Evolutionary conservation across 192 early-diverging fungal genomes (phyloP).

Genomic region (Gamsiella multidivaricata): DNA sequence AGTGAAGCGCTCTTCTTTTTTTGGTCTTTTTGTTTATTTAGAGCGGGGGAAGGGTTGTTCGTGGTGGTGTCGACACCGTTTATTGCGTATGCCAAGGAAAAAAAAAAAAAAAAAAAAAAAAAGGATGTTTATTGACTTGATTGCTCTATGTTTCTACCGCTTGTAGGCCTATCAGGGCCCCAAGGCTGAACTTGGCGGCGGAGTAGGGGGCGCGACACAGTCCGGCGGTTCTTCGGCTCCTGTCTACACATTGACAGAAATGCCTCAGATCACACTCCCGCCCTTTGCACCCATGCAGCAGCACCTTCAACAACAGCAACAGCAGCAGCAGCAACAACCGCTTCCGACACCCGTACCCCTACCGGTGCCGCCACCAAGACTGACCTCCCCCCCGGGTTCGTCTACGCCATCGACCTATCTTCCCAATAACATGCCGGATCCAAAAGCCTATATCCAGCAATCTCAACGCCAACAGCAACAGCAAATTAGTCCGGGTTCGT

Average conservation of each 20-base stretch:
- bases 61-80: too few relatives aligned
- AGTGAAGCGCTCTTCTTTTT: too few relatives aligned
- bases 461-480: too few relatives aligned
- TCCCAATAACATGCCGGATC: slow-evolving; percentile 44
- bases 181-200: too few relatives aligned
- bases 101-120: too few relatives aligned
- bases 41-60: too few relatives aligned
- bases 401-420: not conserved
- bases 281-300: slow-evolving; percentile 52
- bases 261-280: slow-evolving; percentile 45
- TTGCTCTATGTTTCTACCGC: too few relatives aligned
- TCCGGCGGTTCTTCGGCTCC: not conserved
- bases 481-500: too few relatives aligned
- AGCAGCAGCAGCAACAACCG: slow-evolving; percentile 6
- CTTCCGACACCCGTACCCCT: slow-evolving; percentile 23
- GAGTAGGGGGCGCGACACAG: too few relatives aligned
- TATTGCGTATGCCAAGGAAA: too few relatives aligned
- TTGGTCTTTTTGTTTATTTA: not conserved
- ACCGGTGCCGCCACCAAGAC: slow-evolving; percentile 3
- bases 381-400: not conserved
- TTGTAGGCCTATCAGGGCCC: slow-evolving; percentile 35
- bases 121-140: too few relatives aligned
- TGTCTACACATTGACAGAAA: slow-evolving; percentile 36
- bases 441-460: slow-evolving; percentile 25
- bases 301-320: slow-evolving; percentile 12